Evolutionary conservation across 139 green algal genomes (phyloP).

Genomic region (Pleodorina starrii): DNA sequence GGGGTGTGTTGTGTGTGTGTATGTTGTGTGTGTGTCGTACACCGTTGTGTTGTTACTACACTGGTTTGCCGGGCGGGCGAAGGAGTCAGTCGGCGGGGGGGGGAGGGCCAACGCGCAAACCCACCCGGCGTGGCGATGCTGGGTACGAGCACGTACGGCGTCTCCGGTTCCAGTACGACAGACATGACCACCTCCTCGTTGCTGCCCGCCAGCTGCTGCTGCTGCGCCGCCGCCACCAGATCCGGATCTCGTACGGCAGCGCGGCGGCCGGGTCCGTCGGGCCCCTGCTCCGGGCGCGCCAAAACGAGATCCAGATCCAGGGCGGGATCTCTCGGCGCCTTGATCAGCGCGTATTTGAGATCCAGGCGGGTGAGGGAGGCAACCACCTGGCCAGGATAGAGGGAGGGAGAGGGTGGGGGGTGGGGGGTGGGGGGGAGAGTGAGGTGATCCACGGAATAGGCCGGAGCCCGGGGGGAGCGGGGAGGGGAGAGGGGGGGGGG

Average conservation of each 20-base stretch:
- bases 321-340: conserved; percentile 21
- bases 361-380: conserved; percentile 56
- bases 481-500: no score
- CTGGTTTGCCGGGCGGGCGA: no score
- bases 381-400: conserved; percentile 44
- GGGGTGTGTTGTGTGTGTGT: no score
- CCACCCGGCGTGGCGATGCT: background rate
- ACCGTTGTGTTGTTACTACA: no score
- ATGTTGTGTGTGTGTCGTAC: no score
- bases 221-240: background rate
- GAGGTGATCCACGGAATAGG: no score
- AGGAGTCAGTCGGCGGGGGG: no score
- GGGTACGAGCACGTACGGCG: conserved; percentile 61
- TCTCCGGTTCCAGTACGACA: conserved; percentile 61
- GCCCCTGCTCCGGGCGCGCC: background rate
- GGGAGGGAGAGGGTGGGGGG: background rate
- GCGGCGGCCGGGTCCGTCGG: conserved; percentile 40
- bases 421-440: background rate
- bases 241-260: background rate
- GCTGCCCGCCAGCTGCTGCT: conserved; percentile 4
- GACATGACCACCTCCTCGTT: conserved; percentile 59
- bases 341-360: conserved; percentile 60
- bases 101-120: no score
- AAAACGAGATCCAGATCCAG: conserved; percentile 35
- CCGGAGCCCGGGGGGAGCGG: background rate